These are phyloP conservation scores for Papiliotrema flavescens DNA, from an alignment of 1,284 basidiomycete species.

Conservation along the genomic window DNA sequence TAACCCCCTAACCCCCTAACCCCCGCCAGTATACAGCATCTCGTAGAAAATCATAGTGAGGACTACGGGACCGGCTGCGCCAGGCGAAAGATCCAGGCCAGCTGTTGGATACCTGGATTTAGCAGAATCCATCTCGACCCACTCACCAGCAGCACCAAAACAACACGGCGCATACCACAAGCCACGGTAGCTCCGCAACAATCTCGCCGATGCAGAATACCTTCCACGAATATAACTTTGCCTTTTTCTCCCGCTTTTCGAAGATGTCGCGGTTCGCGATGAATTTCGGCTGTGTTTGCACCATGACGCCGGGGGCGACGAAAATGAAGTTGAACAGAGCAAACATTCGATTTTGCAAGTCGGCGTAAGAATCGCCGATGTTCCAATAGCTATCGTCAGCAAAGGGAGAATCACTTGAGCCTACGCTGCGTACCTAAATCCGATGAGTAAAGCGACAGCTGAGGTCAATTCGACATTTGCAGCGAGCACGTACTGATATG, in stretches of 20 bases:
- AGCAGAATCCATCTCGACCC: background rate
- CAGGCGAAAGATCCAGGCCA: slow-evolving; percentile 26
- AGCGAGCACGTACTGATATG: slow-evolving; percentile 4
- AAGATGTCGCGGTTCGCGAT: slow-evolving; percentile 46
- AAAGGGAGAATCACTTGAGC: background rate
- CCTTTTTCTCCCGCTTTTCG: slow-evolving; percentile 45
- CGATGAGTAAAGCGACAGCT: slow-evolving; percentile 37
- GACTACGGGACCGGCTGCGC: slow-evolving; percentile 38
- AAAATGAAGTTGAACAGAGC: slow-evolving; percentile 45
- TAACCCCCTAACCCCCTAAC: slow-evolving; percentile 51
- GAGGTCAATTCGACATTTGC: background rate
- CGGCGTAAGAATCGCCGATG: slow-evolving; percentile 27
- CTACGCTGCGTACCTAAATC: slow-evolving; percentile 30
- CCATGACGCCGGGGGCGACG: slow-evolving; percentile 44
- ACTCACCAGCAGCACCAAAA: slow-evolving; percentile 33
- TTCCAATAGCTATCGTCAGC: slow-evolving; percentile 30
- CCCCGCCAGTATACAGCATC: slow-evolving; percentile 46
- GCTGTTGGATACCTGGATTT: slow-evolving; percentile 23
- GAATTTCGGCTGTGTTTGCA: slow-evolving; percentile 47
- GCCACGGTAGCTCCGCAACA: slow-evolving; percentile 42
- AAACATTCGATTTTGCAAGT: slow-evolving; percentile 33
- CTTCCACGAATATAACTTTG: slow-evolving; percentile 45
- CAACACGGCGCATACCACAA: slow-evolving; percentile 38
- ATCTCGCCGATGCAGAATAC: slow-evolving; percentile 40
- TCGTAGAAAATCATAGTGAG: slow-evolving; percentile 45